phyloP scores from a whole-genome alignment of 139 green algal species.

The Ettlia oleoabundans region DNA sequence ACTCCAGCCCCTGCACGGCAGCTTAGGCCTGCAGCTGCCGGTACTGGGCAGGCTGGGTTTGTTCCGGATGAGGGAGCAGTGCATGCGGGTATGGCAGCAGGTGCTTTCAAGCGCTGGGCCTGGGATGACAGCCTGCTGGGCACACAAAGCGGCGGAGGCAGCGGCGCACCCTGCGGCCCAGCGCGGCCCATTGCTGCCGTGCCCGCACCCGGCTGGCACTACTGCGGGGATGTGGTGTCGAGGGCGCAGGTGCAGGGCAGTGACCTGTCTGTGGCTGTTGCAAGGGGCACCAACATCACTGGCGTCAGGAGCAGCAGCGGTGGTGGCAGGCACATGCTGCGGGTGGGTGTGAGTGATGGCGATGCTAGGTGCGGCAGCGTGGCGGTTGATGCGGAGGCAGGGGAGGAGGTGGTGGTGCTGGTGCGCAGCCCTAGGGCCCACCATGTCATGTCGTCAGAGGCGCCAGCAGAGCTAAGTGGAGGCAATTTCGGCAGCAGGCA shows the following conservation, averaged over 20 bases:
- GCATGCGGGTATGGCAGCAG: not conserved
- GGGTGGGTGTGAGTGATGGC: too few relatives aligned
- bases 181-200: not conserved
- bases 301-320: not conserved
- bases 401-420: conserved; percentile 14
- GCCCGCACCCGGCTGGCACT: conserved; percentile 11
- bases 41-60: too few relatives aligned
- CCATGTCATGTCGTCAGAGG: not conserved
- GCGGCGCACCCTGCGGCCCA: too few relatives aligned
- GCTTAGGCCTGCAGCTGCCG: too few relatives aligned
- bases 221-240: conserved; percentile 11
- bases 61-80: too few relatives aligned
- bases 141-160: too few relatives aligned
- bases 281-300: too few relatives aligned
- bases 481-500: not conserved
- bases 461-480: not conserved
- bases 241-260: not conserved
- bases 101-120: not conserved
- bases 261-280: not conserved
- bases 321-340: not conserved
- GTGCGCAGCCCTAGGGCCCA: conserved; percentile 18
- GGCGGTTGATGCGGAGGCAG: too few relatives aligned
- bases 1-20: not conserved
- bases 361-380: not conserved
- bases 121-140: conserved; percentile 26